Evolutionary conservation across 208 protist species (phyloP).

Genomic region (Leishmania major): DNA sequence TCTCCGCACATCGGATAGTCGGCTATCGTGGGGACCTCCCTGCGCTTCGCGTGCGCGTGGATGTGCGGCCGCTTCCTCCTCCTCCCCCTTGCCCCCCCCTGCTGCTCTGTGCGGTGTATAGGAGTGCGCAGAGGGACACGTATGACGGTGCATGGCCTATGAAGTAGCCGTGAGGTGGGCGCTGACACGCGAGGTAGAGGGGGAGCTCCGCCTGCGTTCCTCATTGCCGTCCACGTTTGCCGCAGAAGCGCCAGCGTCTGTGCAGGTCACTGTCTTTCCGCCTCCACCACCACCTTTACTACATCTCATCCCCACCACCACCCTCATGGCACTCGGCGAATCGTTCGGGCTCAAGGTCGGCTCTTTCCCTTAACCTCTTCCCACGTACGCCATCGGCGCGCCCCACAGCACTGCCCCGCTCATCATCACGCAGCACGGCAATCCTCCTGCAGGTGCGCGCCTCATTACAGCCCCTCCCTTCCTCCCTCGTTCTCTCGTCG

Average conservation of each 20-base stretch:
- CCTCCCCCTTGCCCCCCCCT: background rate
- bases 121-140: background rate
- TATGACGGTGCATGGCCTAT: background rate
- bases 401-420: background rate
- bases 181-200: background rate
- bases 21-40: background rate
- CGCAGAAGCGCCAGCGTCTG: background rate
- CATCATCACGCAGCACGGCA: background rate
- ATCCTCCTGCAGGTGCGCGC: background rate
- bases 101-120: background rate
- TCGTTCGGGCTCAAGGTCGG: background rate
- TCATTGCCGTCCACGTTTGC: background rate
- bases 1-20: background rate
- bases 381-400: background rate
- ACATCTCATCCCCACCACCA: background rate
- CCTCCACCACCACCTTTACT: background rate
- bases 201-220: background rate
- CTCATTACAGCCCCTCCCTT: background rate
- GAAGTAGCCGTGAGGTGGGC: background rate
- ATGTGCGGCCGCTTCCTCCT: background rate
- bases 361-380: background rate
- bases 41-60: background rate
- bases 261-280: slow-evolving; percentile 6
- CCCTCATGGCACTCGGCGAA: background rate
- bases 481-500: background rate